Conservation (phyloP, 129 eudicot genomes). For the Calendula officinalis region DNA sequence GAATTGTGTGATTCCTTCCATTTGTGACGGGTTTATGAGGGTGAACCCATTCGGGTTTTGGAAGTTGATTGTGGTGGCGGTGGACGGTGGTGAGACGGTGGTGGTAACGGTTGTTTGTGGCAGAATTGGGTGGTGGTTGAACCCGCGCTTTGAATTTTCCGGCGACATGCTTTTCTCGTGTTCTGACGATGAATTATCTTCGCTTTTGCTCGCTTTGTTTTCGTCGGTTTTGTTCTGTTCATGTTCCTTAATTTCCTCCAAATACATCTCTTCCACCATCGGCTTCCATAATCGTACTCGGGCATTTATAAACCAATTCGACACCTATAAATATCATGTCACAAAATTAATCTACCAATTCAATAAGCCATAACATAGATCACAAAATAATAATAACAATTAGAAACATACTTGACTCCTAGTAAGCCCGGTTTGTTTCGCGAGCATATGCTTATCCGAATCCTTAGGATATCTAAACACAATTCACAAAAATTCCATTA, state of each 20-base stretch:
- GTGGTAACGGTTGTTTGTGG: constrained; percentile 37
- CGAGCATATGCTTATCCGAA: constrained; percentile 86
- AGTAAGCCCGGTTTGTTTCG: constrained; percentile 89
- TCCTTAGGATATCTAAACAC: constrained; percentile 81
- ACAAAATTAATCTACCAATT: background rate
- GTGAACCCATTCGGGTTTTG: constrained; percentile 47
- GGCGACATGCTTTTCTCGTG: constrained; percentile 34
- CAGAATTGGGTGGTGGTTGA: constrained; percentile 25
- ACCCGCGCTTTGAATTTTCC: constrained; percentile 32
- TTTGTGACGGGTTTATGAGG: constrained; percentile 59
- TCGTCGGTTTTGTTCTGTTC: constrained; percentile 59
- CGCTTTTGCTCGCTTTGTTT: constrained; percentile 43
- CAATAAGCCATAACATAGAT: background rate
- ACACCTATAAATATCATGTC: constrained; percentile 43
- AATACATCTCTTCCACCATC: constrained; percentile 95
- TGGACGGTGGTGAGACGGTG: constrained; percentile 34
- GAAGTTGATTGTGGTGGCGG: constrained; percentile 30
- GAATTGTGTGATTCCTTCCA: constrained; percentile 54
- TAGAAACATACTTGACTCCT: constrained; percentile 67
- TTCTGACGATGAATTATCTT: constrained; percentile 41
- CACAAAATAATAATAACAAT: background rate
- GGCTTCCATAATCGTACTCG: constrained; percentile 97
- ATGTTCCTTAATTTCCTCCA: constrained; percentile 71
- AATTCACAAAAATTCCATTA: background rate
- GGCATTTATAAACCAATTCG: constrained; percentile 94